These are phyloP conservation scores for Aspergillus bertholletiae DNA, from an alignment of 495 filamentous ascomycete genomes.

Conservation along the genomic window DNA sequence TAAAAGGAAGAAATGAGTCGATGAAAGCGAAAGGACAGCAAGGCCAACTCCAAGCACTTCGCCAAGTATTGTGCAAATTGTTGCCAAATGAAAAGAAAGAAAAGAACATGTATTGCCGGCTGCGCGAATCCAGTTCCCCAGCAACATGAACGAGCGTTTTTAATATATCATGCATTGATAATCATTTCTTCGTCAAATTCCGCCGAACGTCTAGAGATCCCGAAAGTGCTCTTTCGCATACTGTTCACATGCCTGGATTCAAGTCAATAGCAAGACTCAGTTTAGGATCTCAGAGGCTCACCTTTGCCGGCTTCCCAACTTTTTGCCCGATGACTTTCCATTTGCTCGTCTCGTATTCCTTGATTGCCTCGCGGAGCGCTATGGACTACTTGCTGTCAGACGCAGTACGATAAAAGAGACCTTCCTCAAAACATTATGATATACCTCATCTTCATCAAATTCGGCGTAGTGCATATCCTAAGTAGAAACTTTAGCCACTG, in stretches of 20 bases:
- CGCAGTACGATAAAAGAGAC: conserved; percentile 8
- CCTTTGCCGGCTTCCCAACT: conserved; percentile 97
- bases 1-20: conserved; percentile 19
- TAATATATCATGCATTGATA: conserved; percentile 27
- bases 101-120: background rate
- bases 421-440: conserved; percentile 17
- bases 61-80: conserved; percentile 15
- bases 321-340: conserved; percentile 97
- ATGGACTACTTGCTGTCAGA: conserved; percentile 58
- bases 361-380: conserved; percentile 88
- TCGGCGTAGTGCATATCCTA: conserved; percentile 99
- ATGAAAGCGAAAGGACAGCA: conserved; percentile 25
- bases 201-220: conserved; percentile 37
- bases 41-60: conserved; percentile 26
- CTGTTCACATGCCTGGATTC: conserved; percentile 83
- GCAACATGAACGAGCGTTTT: conserved; percentile 34
- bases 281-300: conserved; percentile 29
- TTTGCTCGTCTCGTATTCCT: conserved; percentile 97
- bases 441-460: conserved; percentile 96
- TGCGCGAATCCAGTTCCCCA: background rate
- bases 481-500: conserved; percentile 22
- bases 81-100: conserved; percentile 1
- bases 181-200: conserved; percentile 42
- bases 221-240: conserved; percentile 97
- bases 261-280: conserved; percentile 1